Evolutionary conservation across 2,329 filamentous ascomycete genomes (phyloP).

Genomic region (Penicillium corylophilum): DNA sequence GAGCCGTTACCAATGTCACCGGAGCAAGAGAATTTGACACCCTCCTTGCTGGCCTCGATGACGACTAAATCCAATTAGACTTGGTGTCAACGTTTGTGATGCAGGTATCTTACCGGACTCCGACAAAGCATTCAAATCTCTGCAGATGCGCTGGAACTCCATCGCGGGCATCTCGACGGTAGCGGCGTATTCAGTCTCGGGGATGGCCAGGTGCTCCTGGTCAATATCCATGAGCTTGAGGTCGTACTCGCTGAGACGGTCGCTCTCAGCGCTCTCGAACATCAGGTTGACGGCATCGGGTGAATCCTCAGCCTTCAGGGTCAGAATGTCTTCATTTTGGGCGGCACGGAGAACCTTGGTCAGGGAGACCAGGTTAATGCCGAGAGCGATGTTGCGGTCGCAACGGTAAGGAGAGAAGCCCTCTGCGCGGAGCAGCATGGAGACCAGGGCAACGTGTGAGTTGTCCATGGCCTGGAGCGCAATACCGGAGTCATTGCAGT

Average conservation of each 20-base stretch:
- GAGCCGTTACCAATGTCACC: conserved; percentile 96
- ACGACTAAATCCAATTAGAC: conserved; percentile 60
- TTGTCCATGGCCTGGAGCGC: conserved; percentile 99
- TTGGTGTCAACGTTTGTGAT: not conserved
- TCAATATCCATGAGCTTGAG: conserved; percentile 99
- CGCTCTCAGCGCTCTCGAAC: conserved; percentile 86
- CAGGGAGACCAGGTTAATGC: conserved; percentile 92
- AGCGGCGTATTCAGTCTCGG: conserved; percentile 96
- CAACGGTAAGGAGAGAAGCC: conserved; percentile 93
- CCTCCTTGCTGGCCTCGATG: conserved; percentile 96
- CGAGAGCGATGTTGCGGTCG: conserved; percentile 97
- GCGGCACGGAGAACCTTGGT: conserved; percentile 96
- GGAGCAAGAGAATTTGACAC: conserved; percentile 88
- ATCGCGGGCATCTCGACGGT: conserved; percentile 82
- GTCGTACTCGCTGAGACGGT: conserved; percentile 97
- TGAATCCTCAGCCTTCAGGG: conserved; percentile 94
- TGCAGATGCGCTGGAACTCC: conserved; percentile 94
- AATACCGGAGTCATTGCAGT: conserved; percentile 99
- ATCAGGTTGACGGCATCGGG: conserved; percentile 93
- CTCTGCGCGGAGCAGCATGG: conserved; percentile 97
- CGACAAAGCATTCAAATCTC: conserved; percentile 85
- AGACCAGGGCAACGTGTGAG: conserved; percentile 97
- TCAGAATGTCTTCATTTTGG: conserved; percentile 90
- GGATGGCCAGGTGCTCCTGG: conserved; percentile 97
- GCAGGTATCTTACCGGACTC: conserved; percentile 73